Base-by-base conservation (phyloP, 2,329 filamentous ascomycete genomes). In the Fusarium globosum region DNA sequence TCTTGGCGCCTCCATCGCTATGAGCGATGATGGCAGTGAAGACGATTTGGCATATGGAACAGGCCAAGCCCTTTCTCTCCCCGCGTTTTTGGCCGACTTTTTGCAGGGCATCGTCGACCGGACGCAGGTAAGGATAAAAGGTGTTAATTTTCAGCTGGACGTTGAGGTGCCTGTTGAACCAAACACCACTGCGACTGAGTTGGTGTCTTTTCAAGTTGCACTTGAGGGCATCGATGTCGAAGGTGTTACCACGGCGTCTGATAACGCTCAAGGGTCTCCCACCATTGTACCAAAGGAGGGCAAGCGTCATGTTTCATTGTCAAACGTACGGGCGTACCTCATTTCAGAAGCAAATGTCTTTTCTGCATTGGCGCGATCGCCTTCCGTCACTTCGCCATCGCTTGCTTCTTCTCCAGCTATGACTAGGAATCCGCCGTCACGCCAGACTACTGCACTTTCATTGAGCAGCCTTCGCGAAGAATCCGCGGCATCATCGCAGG, bases 91-190 rank as follows among this genome's bases (percentile, higher is more conserved):
- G 52, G 89, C 91, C 46, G 89, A 88, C 72, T 94, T 94, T 73
- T 81, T 96, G 11, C 91, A 94, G 73, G 92, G 93, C 36, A 90
- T 95, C 55, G 84, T 92, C 33, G 93, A 96, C 81, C 88, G 93
- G 51, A 86, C 92, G 62, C 89, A 93, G 78, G 83, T 96, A 33
- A 86, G 85, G 56, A 89, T 96, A 65, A 88, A 87, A 57, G 87
- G 89, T 33, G 87, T 96, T 63, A 87, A 86, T 16, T 87, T 95
- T 71, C 89, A 91, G 75, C 82, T 95, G 23, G 91, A 94, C 73
- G 83, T 91, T 45, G 85, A 90, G 55, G 82, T 90, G 14, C 86
- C 88, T 5, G 79, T 86, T 38, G 86, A 92, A 67, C 77, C 83
- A 64, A 81, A 79, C 74, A 80, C 83, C n/a, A 78, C 84, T 7